Conservation (phyloP, 371 early-diverging fungal genomes). For the Mortierella sp. region DNA sequence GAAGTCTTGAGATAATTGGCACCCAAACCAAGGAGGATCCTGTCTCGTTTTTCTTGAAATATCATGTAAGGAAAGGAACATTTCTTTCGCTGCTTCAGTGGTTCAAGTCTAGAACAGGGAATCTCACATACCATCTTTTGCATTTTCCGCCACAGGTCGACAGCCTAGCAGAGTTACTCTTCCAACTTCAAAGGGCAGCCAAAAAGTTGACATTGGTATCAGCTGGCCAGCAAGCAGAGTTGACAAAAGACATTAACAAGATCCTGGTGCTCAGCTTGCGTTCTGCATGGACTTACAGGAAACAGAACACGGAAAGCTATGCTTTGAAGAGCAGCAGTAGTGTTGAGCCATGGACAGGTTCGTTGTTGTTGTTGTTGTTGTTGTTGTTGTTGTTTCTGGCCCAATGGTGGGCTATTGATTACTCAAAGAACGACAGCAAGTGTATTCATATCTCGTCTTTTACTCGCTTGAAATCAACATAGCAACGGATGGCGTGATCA, state of each 20-base stretch:
- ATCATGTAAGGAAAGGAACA: conserved; percentile 21
- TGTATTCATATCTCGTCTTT: too few relatives aligned
- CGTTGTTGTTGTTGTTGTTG: not conserved
- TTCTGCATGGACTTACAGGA: conserved; percentile 41
- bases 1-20: conserved; percentile 18
- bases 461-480: not conserved
- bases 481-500: conserved; percentile 28
- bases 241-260: conserved; percentile 32
- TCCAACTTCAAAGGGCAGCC: conserved; percentile 12
- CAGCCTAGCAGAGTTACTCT: conserved; percentile 18
- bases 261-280: conserved; percentile 34
- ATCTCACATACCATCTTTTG: too few relatives aligned
- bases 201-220: conserved; percentile 11
- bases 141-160: too few relatives aligned
- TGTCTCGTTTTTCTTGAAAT: conserved; percentile 30
- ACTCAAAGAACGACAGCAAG: too few relatives aligned
- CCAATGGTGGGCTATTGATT: too few relatives aligned
- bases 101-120: too few relatives aligned
- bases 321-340: conserved; percentile 18
- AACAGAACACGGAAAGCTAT: conserved; percentile 28
- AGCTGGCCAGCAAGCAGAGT: conserved; percentile 15
- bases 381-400: too few relatives aligned
- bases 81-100: not conserved
- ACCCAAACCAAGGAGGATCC: conserved; percentile 20
- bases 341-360: conserved; percentile 49